phyloP scores from a whole-genome alignment of 306 rosid species.

The Medicago truncatula region MtrunA17r5.0-ANR NC_053048.1:39919001-39919500 shows the following conservation, averaged over 20 bases:
- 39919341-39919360: slow-evolving; percentile 67
- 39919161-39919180: slow-evolving; percentile 49
- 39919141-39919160: slow-evolving; percentile 55
- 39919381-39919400: slow-evolving; percentile 85
- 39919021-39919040: slow-evolving; percentile 55
- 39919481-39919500: slow-evolving; percentile 90
- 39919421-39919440: slow-evolving; percentile 78
- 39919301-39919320: slow-evolving; percentile 65
- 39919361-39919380: slow-evolving; percentile 78
- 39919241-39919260: slow-evolving; percentile 48
- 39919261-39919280: slow-evolving; percentile 53
- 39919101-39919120: slow-evolving; percentile 44
- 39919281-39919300: slow-evolving; percentile 61
- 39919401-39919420: slow-evolving; percentile 81
- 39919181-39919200: slow-evolving; percentile 54
- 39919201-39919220: slow-evolving; percentile 55
- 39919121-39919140: slow-evolving; percentile 63
- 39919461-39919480: slow-evolving; percentile 86
- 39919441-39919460: slow-evolving; percentile 83
- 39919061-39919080: slow-evolving; percentile 55
- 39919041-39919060: slow-evolving; percentile 51
- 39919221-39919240: slow-evolving; percentile 46
- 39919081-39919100: slow-evolving; percentile 73
- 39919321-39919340: slow-evolving; percentile 71
- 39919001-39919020: slow-evolving; percentile 69